Evolutionary conservation across 345 rosid genomes (phyloP), one percentile per base, ranked within the genome.

Genomic region (Brassica cretica): DNA sequence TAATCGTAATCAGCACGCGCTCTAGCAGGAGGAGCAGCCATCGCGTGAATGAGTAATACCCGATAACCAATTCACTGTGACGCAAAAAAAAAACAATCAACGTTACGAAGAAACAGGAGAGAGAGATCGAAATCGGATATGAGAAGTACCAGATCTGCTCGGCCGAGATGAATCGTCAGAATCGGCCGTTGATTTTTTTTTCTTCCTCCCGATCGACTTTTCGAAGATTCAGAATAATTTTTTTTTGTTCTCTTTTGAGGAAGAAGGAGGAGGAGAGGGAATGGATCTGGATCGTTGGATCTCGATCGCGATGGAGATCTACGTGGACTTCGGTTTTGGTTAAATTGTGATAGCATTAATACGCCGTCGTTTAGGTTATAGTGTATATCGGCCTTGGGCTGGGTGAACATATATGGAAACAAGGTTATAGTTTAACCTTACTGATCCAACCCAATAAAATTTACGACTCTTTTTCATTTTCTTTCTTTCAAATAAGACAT

Each of bases 11-110:
- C 94, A 74, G 94, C 94, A 25, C 94, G 88, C 72, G 90, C 92
- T 88, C 94, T 87, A 64, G 92, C 86, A 69, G 92, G 91, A 75
- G 94, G 92, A 82, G 90, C 90, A 72, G 91, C 86, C 91, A 88
- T 88, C 67, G 78, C 61, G 25, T 15, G 10, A 51, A 41, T 41
- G 55, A 46, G 53, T 46, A 46, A 12, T 46, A 12, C 18, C 16
- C 16, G 55, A 49, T 2, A 49, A 68, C 0, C 63, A 53, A 65
- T 65, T 66, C 39, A 56, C 81, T 71, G 63, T 0, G 21, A 39
- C 5, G 49, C 49, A 18, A 68, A 44, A 11, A 41, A 44, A 12
- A 66, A 12, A n/a, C 10, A 66, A 72, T 61, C 68, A 27, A 62
- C 25, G 76, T 72, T 44, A 61, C 59, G 55, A 49, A 44, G n/a